A percentile compares a stretch with the other conserved stretches of the same genome.
phyloP scores from a whole-genome alignment of 2,329 filamentous ascomycete genomes.

The Fusarium nelsonii region DNA sequence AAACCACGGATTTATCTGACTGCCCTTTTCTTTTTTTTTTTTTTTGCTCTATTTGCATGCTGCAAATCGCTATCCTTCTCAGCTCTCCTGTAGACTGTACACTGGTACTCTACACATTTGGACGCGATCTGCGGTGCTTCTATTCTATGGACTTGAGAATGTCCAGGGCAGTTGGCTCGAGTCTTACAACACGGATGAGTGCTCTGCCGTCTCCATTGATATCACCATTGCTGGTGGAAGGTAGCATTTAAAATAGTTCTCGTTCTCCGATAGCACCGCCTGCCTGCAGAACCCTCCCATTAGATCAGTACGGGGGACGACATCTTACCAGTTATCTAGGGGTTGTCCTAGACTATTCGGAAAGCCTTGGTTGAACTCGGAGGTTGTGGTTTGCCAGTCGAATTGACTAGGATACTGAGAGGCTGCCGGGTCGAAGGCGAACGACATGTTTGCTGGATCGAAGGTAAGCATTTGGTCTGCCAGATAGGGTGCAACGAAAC shows the following conservation, averaged over 20 bases:
- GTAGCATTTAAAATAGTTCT: neutral
- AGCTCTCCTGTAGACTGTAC: neutral
- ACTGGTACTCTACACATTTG: neutral
- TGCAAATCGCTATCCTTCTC: neutral
- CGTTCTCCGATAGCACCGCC: neutral
- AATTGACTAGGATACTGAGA: too few species aligned
- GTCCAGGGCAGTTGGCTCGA: slow-evolving; percentile 4
- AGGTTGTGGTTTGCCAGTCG: too few species aligned
- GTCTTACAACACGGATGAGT: neutral
- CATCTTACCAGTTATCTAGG: too few species aligned
- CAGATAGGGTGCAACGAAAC: too few species aligned
- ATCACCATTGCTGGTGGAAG: neutral
- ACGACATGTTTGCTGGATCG: too few species aligned
- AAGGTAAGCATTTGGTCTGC: too few species aligned
- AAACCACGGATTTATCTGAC: neutral
- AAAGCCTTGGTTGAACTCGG: too few species aligned
- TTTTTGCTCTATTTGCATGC: neutral
- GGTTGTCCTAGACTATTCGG: too few species aligned
- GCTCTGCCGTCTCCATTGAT: slow-evolving; percentile 6
- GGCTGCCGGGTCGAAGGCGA: too few species aligned
- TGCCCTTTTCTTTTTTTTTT: too few species aligned
- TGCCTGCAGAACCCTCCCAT: neutral
- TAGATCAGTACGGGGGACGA: too few species aligned
- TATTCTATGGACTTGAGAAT: neutral
- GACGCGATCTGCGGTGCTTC: slow-evolving; percentile 2